Evolutionary conservation across 768 basidiomycete genomes (phyloP), one percentile per base, ranked within the genome.

Genomic region (Hysterangium stoloniferum): DNA sequence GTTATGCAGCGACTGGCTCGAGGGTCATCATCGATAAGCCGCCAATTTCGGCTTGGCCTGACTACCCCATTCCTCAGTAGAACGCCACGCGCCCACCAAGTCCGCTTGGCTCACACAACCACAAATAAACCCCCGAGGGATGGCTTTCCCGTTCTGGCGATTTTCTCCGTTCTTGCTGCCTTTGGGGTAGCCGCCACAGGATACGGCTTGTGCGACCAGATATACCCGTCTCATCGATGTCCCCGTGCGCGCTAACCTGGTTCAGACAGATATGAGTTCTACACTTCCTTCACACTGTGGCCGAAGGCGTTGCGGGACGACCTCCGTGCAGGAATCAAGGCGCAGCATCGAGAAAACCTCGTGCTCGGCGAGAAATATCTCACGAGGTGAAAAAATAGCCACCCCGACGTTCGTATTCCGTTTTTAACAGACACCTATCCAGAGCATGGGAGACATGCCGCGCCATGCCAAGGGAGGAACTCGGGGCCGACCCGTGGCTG

Each of bases 281-380:
- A 79, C 59, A 63, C 64, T 6, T 68, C 72, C 9, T 67, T 84
- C 64, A 79, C 77, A 0, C 70, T 80, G 54, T 88, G 84, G 84
- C 86, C 86, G 1, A 59, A 62, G 9, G 77, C 80, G 56, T 63
- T 88, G 2, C 76, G 82, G 4, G 62, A 66, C 27, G 83, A 86
- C 63, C 69, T 88, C 29, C 79, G 83, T 5, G 73, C 71, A 2
- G 86, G 80, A 2, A 69, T 88, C 36, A 73, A 73, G 52, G 82
- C 82, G 2, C 82, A 76, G 58, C 66, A 78, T 46, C 73, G 77
- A 50, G 77, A 74, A 2, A 77, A 87, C 59, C 57, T 73, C 8
- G 65, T 63, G 8, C 61, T 74, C 46, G 78, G 80, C 55, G 71
- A 73, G 52, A 67, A 69, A 28, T 79, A 73, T 58, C 67, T 86